A percentile compares a stretch with the other conserved stretches of the same genome.
Conservation (phyloP, 768 basidiomycete genomes). For the Leccinum sublutescens region DNA sequence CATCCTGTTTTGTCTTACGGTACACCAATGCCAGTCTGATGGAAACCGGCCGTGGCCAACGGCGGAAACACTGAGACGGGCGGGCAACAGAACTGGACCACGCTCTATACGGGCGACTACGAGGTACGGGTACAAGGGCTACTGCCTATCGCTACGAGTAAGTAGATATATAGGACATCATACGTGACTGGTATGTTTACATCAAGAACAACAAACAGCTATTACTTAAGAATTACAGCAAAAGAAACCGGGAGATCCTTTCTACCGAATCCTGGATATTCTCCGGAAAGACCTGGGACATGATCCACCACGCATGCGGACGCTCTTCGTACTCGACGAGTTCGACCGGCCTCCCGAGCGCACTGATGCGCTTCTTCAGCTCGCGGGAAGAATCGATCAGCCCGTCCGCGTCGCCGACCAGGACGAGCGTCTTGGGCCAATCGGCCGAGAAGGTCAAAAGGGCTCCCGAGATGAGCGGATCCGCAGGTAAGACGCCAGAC, state of each 20-base stretch:
- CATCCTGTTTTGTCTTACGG: neutral
- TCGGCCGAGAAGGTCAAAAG: constrained; percentile 13
- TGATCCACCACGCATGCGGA: constrained; percentile 25
- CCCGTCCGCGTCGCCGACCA: constrained; percentile 20
- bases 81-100: neutral
- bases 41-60: too few species aligned
- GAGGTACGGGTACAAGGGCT: neutral
- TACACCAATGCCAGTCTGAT: too few species aligned
- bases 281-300: constrained; percentile 16
- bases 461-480: constrained; percentile 20
- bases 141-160: too few species aligned
- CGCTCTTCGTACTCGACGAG: constrained; percentile 25
- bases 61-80: neutral
- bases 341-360: constrained; percentile 7
- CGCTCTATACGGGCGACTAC: neutral
- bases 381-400: constrained; percentile 14
- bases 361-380: constrained; percentile 9
- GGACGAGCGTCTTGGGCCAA: constrained; percentile 25
- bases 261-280: constrained; percentile 9
- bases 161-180: too few species aligned
- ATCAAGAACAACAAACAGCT: too few species aligned
- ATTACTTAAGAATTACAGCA: neutral
- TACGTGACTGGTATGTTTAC: too few species aligned
- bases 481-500: constrained; percentile 8
- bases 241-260: constrained; percentile 12